Evolutionary conservation across 163 green algal species (phyloP), one percentile per base, ranked within the genome.

Genomic region (Scenedesmus sp.): DNA sequence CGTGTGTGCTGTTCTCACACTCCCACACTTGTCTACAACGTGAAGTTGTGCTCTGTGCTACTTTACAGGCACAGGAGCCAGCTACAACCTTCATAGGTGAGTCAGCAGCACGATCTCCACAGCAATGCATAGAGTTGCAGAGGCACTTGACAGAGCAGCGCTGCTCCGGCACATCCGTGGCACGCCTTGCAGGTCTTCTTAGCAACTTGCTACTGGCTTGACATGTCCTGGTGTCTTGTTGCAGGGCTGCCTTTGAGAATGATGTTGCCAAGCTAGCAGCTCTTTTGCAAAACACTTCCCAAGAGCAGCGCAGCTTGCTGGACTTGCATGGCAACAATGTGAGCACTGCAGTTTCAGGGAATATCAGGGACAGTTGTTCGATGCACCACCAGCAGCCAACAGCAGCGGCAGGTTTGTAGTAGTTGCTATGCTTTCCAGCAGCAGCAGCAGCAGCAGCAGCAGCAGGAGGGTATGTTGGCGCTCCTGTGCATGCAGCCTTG

Each of bases 281-380:
- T 22, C 59, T 94, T 20, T 33, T 91, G 22, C 65, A 42, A 1
- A 40, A 44, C 0, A 78, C 89, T 78, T 65, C 37, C 10, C 12
- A 35, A n/a, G 80, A 90, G 33, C 35, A 95, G 85, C 80, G 89
- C 33, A 88, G 42, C 33, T 43, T 88, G 72, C 72, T 89, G 40
- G 94, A 96, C 82, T 72, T 83, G n/a, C 94, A 96, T 79, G 94
- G 94, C 44, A 95, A 96, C 94, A 95, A 92, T 46, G 94, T 96
- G 42, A 82, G 88, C 68, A 85, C 4, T 43, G 2, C 24, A 51
- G 40, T 24, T 53, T 6, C 56, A 42, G 95, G n/a, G n/a, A n/a
- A n/a, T n/a, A n/a, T n/a, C n/a, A n/a, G n/a, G n/a, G n/a, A n/a
- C n/a, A n/a, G n/a, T n/a, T n/a, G n/a, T n/a, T n/a, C n/a, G n/a